These are phyloP conservation scores for Rhipidocladum racemiflorum DNA, from an alignment of 176 grass and related monocot species.

Conservation along the genomic window DNA sequence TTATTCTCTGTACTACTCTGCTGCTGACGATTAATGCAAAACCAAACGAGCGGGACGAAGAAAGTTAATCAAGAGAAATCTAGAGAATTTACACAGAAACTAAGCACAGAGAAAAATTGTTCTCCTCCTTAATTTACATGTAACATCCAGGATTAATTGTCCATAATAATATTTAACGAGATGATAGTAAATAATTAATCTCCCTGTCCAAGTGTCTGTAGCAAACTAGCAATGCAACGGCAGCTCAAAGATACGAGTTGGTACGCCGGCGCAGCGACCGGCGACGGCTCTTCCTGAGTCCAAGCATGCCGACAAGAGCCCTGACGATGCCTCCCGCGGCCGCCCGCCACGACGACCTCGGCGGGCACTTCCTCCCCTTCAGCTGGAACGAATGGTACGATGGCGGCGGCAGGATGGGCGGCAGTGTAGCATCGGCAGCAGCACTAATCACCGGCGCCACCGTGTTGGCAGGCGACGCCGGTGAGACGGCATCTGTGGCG, in stretches of 20 bases:
- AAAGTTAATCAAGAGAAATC: background rate
- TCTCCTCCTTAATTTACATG: background rate
- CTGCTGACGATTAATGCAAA: background rate
- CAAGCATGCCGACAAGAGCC: conserved; percentile 22
- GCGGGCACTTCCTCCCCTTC: background rate
- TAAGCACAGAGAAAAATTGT: background rate
- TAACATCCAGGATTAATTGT: background rate
- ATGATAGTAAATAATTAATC: background rate
- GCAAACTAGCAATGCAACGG: background rate
- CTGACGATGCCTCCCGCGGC: background rate
- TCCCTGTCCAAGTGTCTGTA: background rate
- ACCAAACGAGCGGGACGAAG: background rate
- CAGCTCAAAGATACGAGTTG: background rate
- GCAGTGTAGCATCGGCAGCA: background rate
- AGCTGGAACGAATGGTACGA: conserved; percentile 18
- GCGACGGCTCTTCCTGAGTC: conserved; percentile 8
- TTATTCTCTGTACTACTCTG: background rate
- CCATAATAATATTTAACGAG: background rate
- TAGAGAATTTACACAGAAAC: background rate
- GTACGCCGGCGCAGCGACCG: background rate
- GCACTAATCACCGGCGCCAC: background rate
- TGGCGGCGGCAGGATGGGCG: conserved; percentile 34
- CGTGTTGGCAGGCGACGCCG: background rate
- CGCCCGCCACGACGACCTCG: conserved; percentile 3
- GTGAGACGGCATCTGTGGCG: background rate